Evolutionary conservation across 2,329 filamentous ascomycete species (phyloP).

Genomic region (Monilinia vaccinii-corymbosi): DNA sequence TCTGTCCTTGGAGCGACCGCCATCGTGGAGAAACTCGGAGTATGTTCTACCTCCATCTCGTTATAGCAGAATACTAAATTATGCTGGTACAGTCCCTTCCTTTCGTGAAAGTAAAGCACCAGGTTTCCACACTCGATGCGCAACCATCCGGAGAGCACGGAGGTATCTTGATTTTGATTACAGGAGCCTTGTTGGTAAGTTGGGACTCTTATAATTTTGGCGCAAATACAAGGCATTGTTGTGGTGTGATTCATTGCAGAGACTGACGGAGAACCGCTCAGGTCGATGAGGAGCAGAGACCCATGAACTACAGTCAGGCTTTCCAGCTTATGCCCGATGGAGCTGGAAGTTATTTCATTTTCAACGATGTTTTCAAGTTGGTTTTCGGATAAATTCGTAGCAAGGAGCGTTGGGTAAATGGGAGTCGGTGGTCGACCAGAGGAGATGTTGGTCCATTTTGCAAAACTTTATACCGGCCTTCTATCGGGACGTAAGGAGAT

Average conservation of each 20-base stretch:
- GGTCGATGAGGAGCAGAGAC: constrained; percentile 78
- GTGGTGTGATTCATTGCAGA: neutral
- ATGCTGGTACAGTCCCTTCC: constrained; percentile 52
- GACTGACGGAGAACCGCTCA: constrained; percentile 31
- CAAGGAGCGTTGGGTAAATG: constrained; percentile 18
- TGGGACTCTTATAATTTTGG: neutral
- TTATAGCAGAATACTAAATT: constrained; percentile 11
- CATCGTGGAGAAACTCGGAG: constrained; percentile 75
- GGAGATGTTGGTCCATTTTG: constrained; percentile 14
- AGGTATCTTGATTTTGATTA: constrained; percentile 79
- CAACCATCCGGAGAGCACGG: constrained; percentile 63
- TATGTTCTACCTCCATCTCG: constrained; percentile 35
- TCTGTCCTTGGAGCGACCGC: constrained; percentile 51
- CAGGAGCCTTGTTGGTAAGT: constrained; percentile 72
- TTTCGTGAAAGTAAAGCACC: constrained; percentile 74
- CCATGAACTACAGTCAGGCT: constrained; percentile 83
- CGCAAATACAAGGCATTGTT: constrained; percentile 7
- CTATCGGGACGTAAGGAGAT: constrained; percentile 13
- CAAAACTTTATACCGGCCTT: constrained; percentile 21
- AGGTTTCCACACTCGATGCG: constrained; percentile 68
- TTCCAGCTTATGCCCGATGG: constrained; percentile 74
- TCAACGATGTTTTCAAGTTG: constrained; percentile 93
- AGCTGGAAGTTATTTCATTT: constrained; percentile 68
- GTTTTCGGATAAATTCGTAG: constrained; percentile 46
- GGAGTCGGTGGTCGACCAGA: constrained; percentile 3